Evolutionary conservation across 768 basidiomycete species (phyloP), one percentile per base, ranked within the genome.

Genomic region (Fistulinella prunicolor): DNA sequence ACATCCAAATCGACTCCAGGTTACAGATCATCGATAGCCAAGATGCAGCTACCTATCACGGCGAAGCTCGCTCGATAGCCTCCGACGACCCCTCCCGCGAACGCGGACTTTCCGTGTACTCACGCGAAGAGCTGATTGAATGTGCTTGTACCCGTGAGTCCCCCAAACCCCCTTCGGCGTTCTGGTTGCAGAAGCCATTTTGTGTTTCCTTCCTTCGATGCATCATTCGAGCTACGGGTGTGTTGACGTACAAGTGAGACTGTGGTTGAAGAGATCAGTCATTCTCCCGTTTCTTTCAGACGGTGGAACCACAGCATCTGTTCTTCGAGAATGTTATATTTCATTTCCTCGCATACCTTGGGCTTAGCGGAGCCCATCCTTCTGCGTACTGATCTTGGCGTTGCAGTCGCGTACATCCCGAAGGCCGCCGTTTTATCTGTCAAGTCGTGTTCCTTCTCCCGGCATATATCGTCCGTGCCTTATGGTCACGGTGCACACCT

Each of bases 371-470:
- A 45, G 17, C 8, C 35, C 26, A 8, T 17, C 38, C 38, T 38
- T 40, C 14, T 50, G 32, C 29, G 38, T 16, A 28, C 44, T 54
- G 9, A 56, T 40, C 43, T 42, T 38, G 35, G 12, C 17, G 19
- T 48, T 28, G 17, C 46, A 89, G 86, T 88, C 42, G 83, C 80
- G 8, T 72, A 71, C 29, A 86, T 88, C 57, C 81, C 84, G 29
- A 85, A 81, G 65, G 51, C 69, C 46, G 72, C 77, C 38, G 75
- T 88, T 17, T 70, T 89, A 17, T 88, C 86, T 26, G 76, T 74
- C 38, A 74, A 73, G 54, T 77, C 78, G 1, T 83, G 79, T 63
- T 70, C 73, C 35, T 60, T 82, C 38, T 71, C 75, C 28, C 62
- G 62, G 20, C 51, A 61, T 38, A 76, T 86, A 28, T 58, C 74